Percentiles rank a stretch among this genome's conserved stretches.
Conservation (phyloP, 1,284 basidiomycete genomes). For the Taiwanofungus camphoratus region DNA sequence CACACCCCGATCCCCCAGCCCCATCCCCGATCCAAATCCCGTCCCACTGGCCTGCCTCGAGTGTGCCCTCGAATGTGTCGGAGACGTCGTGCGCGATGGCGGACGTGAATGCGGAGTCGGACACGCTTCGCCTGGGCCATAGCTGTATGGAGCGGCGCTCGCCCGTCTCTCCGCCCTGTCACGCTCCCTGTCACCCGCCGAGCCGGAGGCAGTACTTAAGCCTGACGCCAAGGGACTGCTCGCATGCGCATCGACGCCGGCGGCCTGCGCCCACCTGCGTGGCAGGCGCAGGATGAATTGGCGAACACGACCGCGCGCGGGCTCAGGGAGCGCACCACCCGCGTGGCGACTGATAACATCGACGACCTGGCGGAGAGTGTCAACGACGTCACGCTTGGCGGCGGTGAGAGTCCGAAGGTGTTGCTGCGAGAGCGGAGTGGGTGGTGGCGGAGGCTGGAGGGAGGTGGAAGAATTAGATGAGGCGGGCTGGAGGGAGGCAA, state of each 20-base stretch:
- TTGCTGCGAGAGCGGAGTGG: constrained; percentile 38
- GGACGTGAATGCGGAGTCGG: constrained; percentile 28
- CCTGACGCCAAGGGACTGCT: neutral
- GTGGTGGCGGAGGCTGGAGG: constrained; percentile 28
- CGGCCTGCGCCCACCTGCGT: constrained; percentile 62
- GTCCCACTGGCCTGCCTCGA: constrained; percentile 23
- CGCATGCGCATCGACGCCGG: constrained; percentile 11
- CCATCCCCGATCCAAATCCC: constrained; percentile 1
- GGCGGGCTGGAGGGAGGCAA: constrained; percentile 56
- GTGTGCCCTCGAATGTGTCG: constrained; percentile 17
- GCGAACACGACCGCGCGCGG: constrained; percentile 71
- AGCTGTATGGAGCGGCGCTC: constrained; percentile 24
- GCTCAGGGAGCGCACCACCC: constrained; percentile 79
- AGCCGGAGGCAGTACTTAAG: constrained; percentile 2
- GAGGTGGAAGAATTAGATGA: too few relatives aligned
- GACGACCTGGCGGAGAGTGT: constrained; percentile 84
- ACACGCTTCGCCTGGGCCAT: constrained; percentile 24
- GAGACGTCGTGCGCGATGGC: constrained; percentile 28
- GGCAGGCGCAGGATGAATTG: constrained; percentile 81
- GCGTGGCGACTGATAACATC: constrained; percentile 86
- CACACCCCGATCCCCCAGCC: neutral
- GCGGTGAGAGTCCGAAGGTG: constrained; percentile 65
- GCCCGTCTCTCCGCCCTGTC: constrained; percentile 14
- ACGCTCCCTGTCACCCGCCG: constrained; percentile 4
- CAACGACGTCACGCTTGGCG: constrained; percentile 78